Evolutionary conservation across 1,139 yeast species (phyloP).

Genomic region (Neolecta irregularis): DNA sequence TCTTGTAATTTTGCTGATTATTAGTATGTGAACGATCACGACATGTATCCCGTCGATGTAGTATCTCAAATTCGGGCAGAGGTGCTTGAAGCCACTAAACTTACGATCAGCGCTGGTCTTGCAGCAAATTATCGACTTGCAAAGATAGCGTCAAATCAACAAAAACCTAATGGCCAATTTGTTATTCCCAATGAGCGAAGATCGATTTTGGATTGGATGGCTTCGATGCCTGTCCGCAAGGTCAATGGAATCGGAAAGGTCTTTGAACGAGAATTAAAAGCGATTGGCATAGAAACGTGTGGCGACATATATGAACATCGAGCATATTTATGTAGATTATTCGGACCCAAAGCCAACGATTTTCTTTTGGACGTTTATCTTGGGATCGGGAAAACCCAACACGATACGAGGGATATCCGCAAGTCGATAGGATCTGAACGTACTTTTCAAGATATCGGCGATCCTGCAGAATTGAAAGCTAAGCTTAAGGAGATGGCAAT

Average conservation of each 20-base stretch:
- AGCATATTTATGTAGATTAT: constrained; percentile 12
- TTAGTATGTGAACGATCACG: constrained; percentile 4
- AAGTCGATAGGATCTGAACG: constrained; percentile 18
- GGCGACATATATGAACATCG: constrained; percentile 16
- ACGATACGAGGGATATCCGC: no score
- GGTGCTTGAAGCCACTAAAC: constrained; percentile 33
- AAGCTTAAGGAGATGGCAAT: constrained; percentile 15
- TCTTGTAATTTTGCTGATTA: no score
- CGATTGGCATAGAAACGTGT: constrained; percentile 16
- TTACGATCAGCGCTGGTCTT: constrained; percentile 56
- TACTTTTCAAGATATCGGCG: constrained; percentile 15
- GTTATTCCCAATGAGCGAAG: constrained; percentile 13
- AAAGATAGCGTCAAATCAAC: constrained; percentile 43
- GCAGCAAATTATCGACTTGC: constrained; percentile 52
- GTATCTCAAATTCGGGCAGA: constrained; percentile 30
- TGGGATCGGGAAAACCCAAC: constrained; percentile 18
- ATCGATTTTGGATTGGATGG: constrained; percentile 17
- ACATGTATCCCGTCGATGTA: constrained; percentile 19
- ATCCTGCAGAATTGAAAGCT: constrained; percentile 9
- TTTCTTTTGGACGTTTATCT: constrained; percentile 17
- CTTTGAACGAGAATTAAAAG: constrained; percentile 17
- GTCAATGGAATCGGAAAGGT: constrained; percentile 19
- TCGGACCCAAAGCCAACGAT: constrained; percentile 13
- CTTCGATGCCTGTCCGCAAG: constrained; percentile 16
- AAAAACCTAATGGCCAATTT: constrained; percentile 54